These are phyloP conservation scores for Daucus carota DNA, from an alignment of 129 eudicot genomes.

Conservation along the genomic window DNA sequence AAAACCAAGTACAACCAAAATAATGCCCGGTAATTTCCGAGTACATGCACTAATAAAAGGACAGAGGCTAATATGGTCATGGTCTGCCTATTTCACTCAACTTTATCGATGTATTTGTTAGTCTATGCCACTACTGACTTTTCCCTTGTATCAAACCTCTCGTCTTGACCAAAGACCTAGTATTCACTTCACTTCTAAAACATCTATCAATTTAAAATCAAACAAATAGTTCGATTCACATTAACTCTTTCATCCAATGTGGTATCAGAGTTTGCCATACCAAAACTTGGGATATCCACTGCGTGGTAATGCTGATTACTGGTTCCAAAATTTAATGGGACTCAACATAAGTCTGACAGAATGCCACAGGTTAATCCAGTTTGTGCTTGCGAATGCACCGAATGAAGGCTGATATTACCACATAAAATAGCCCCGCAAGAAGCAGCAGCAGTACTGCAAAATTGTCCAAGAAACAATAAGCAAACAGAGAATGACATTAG, in stretches of 20 bases:
- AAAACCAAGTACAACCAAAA: background rate
- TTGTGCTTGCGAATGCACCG: slow-evolving; percentile 41
- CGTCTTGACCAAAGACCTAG: background rate
- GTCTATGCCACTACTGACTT: background rate
- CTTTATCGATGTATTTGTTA: background rate
- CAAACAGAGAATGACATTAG: background rate
- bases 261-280: background rate
- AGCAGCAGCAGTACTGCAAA: slow-evolving; percentile 44
- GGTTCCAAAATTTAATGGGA: background rate
- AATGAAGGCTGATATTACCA: slow-evolving; percentile 20
- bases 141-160: background rate
- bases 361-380: slow-evolving; percentile 31
- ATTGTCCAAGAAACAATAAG: background rate
- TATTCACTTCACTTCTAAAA: background rate
- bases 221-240: background rate
- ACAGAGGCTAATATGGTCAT: background rate
- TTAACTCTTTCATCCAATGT: background rate
- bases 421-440: slow-evolving; percentile 33
- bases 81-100: background rate
- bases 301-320: background rate
- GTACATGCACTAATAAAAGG: background rate
- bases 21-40: background rate
- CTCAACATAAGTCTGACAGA: background rate
- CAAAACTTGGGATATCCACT: background rate
- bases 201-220: background rate